Conservation (phyloP, 2,329 filamentous ascomycete species). For the Dryadomyces sulphureus region DNA sequence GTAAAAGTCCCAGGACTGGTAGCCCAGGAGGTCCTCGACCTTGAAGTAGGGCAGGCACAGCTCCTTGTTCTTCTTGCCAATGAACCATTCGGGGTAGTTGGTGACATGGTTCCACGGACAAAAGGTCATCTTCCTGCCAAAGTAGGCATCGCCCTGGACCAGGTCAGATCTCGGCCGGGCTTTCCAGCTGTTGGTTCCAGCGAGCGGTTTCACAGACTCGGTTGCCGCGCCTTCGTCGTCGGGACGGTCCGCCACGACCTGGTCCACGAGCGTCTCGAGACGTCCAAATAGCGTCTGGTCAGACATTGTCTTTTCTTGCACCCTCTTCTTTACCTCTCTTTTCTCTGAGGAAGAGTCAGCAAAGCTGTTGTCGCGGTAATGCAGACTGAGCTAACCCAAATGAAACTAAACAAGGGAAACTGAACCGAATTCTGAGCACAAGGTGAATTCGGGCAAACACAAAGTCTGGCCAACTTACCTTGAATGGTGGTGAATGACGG, state of each 20-base stretch:
- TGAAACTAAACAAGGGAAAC: too few relatives aligned
- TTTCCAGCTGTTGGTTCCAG: not conserved
- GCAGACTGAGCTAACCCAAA: too few relatives aligned
- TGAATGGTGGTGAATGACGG: too few relatives aligned
- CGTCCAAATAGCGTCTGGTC: not conserved
- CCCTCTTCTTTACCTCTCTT: too few relatives aligned
- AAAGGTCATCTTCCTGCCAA: constrained; percentile 17
- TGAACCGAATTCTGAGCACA: too few relatives aligned
- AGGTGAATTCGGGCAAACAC: too few relatives aligned
- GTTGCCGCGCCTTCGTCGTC: not conserved
- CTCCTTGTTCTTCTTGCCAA: constrained; percentile 35
- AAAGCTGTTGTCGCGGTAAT: too few relatives aligned
- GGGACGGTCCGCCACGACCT: too few relatives aligned
- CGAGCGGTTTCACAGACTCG: not conserved
- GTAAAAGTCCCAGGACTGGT: constrained; percentile 60
- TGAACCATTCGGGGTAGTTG: constrained; percentile 44
- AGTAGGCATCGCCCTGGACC: not conserved
- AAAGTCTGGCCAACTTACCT: too few relatives aligned
- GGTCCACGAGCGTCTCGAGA: not conserved
- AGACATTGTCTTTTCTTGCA: not conserved
- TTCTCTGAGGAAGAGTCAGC: too few relatives aligned
- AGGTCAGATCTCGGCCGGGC: not conserved
- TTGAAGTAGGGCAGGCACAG: constrained; percentile 39
- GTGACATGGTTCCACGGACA: constrained; percentile 37
- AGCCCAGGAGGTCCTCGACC: constrained; percentile 37